Percentiles rank a stretch among this genome's conserved stretches.
Evolutionary conservation across 176 grass and related monocot species (phyloP).

Genomic region (Urochloa ruziziensis): DNA sequence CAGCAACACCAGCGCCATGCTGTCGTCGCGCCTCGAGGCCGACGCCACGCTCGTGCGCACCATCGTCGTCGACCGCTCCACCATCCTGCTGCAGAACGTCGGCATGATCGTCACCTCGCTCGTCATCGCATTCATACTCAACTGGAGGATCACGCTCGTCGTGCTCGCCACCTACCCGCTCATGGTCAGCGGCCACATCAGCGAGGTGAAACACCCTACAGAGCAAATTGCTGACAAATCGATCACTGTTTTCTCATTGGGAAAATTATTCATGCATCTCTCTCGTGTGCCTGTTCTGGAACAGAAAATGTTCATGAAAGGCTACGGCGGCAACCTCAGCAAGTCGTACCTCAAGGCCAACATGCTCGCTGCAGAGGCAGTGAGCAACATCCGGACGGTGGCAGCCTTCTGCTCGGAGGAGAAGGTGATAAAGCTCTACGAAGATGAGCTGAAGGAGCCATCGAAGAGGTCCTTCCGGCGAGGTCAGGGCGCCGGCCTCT

Average conservation of each 20-base stretch:
- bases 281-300: neutral
- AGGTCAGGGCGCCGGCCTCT: slow-evolving; percentile 83
- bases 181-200: slow-evolving; percentile 95
- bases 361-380: slow-evolving; percentile 95
- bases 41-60: slow-evolving; percentile 91
- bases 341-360: slow-evolving; percentile 91
- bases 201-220: slow-evolving; percentile 85
- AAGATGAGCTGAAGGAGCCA: slow-evolving; percentile 70
- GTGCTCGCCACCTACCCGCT: slow-evolving; percentile 85
- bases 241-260: neutral
- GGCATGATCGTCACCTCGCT: slow-evolving; percentile 91
- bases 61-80: slow-evolving; percentile 87
- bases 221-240: neutral
- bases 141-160: slow-evolving; percentile 89
- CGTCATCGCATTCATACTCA: slow-evolving; percentile 87
- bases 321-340: slow-evolving; percentile 78
- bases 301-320: slow-evolving; percentile 98
- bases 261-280: neutral
- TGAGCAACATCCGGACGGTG: slow-evolving; percentile 95
- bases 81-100: slow-evolving; percentile 83
- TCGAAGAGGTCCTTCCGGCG: slow-evolving; percentile 77
- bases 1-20: slow-evolving; percentile 75
- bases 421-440: slow-evolving; percentile 86
- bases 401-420: slow-evolving; percentile 92
- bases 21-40: slow-evolving; percentile 75